These are phyloP conservation scores for Theileria orientalis DNA, from an alignment of 169 alveolate species.

Conservation along the genomic window DNA sequence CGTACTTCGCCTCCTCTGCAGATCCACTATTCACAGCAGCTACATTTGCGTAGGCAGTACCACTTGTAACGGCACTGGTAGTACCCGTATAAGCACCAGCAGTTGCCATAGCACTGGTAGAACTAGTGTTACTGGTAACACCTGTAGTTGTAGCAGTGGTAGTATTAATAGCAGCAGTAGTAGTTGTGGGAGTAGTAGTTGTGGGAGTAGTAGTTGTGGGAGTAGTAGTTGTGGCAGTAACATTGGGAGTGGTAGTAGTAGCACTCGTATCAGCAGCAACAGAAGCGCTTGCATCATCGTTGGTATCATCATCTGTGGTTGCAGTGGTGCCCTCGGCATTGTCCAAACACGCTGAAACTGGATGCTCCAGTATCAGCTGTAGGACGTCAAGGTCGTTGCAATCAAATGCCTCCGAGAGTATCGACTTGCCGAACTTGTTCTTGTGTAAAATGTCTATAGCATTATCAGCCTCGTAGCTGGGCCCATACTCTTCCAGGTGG, in stretches of 20 bases:
- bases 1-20: not conserved
- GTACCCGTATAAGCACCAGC: too few relatives aligned
- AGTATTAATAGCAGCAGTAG: too few relatives aligned
- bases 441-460: conserved; percentile 40
- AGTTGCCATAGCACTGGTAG: too few relatives aligned
- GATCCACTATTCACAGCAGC: conserved; percentile 8
- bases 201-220: too few relatives aligned
- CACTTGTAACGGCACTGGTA: too few relatives aligned
- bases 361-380: conserved; percentile 70
- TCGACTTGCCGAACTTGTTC: conserved; percentile 60
- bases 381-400: conserved; percentile 65
- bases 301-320: not conserved
- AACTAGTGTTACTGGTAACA: conserved; percentile 5
- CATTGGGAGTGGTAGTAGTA: too few relatives aligned
- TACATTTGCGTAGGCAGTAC: conserved; percentile 9
- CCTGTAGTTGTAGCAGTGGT: too few relatives aligned
- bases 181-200: too few relatives aligned
- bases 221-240: too few relatives aligned
- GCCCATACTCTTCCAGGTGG: conserved; percentile 4
- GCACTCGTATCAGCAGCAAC: too few relatives aligned
- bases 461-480: conserved; percentile 31
- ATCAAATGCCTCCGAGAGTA: conserved; percentile 70
- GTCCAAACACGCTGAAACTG: conserved; percentile 50
- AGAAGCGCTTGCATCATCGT: too few relatives aligned
- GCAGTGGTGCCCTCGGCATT: not conserved